Conservation (phyloP, 2,329 filamentous ascomycete species). For the Paracoccidioides brasiliensis region DNA sequence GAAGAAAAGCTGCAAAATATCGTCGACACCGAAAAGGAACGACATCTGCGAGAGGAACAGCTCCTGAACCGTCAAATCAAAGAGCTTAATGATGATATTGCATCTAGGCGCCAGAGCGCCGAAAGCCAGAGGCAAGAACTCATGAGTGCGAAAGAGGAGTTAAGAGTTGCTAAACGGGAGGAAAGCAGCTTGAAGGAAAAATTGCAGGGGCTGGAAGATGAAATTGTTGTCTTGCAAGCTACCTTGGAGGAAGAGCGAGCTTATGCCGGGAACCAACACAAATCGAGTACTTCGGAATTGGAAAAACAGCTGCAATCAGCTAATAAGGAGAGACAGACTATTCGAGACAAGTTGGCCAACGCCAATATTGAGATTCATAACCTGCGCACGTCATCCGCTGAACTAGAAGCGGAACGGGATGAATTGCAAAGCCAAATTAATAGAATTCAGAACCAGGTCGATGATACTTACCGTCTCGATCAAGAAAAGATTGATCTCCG, state of each 20-base stretch:
- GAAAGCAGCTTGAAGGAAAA: slow-evolving; percentile 51
- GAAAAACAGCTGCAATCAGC: slow-evolving; percentile 45
- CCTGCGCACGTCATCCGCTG: slow-evolving; percentile 43
- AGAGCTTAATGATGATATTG: slow-evolving; percentile 58
- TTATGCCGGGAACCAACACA: slow-evolving; percentile 44
- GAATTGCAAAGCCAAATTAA: slow-evolving; percentile 51
- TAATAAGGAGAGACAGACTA: slow-evolving; percentile 46
- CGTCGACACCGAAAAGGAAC: slow-evolving; percentile 56
- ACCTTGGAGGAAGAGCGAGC: slow-evolving; percentile 53
- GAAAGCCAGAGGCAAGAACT: slow-evolving; percentile 55
- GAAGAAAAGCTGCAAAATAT: slow-evolving; percentile 55
- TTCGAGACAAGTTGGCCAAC: slow-evolving; percentile 51
- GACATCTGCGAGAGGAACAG: slow-evolving; percentile 59
- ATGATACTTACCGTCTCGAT: slow-evolving; percentile 49
- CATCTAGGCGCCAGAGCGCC: slow-evolving; percentile 51
- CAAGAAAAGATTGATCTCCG: slow-evolving; percentile 57
- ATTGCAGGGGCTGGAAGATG: slow-evolving; percentile 56
- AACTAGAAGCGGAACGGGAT: slow-evolving; percentile 52
- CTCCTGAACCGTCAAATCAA: slow-evolving; percentile 60
- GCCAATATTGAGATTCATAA: slow-evolving; percentile 49
- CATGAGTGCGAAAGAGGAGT: slow-evolving; percentile 52
- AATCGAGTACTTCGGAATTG: slow-evolving; percentile 45
- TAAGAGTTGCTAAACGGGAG: slow-evolving; percentile 54
- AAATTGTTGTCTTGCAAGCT: slow-evolving; percentile 59
- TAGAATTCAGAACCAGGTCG: slow-evolving; percentile 41